Evolutionary conservation across 345 rosid genomes (phyloP).

Genomic region (Syzygium oleosum): DNA sequence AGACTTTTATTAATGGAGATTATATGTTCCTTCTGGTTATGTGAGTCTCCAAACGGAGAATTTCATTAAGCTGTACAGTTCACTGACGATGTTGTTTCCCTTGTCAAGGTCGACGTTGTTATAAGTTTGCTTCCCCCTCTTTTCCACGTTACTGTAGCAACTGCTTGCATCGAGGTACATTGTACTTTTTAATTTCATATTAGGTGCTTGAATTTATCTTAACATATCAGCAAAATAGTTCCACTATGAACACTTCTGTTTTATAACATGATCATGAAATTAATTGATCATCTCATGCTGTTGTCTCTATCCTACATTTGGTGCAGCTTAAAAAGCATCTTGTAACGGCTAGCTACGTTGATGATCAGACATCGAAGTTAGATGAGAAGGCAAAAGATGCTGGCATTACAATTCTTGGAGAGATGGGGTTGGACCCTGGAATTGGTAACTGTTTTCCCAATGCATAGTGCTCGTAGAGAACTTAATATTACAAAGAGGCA

Average conservation of each 20-base stretch:
- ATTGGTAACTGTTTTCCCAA: conserved; percentile 41
- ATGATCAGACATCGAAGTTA: conserved; percentile 53
- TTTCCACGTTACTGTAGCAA: conserved; percentile 63
- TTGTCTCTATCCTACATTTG: background rate
- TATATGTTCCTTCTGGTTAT: background rate
- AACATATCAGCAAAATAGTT: background rate
- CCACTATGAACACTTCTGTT: background rate
- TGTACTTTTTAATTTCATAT: background rate
- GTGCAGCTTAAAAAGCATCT: conserved; percentile 82
- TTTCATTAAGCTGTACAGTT: background rate
- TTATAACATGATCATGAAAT: background rate
- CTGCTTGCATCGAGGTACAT: conserved; percentile 72
- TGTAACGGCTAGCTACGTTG: conserved; percentile 92
- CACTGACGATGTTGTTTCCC: background rate
- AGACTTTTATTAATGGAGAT: background rate
- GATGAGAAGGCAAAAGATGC: conserved; percentile 68
- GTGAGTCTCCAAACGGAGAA: background rate
- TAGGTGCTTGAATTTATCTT: background rate
- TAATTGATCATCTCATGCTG: background rate
- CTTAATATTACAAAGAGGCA: background rate
- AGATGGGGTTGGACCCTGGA: conserved; percentile 99
- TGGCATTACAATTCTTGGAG: conserved; percentile 84
- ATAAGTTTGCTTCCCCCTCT: conserved; percentile 77
- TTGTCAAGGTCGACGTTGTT: conserved; percentile 73
- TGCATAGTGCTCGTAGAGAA: background rate